phyloP scores from a whole-genome alignment of 148 eudicot genomes.

The Fallopia convolvulus region DNA sequence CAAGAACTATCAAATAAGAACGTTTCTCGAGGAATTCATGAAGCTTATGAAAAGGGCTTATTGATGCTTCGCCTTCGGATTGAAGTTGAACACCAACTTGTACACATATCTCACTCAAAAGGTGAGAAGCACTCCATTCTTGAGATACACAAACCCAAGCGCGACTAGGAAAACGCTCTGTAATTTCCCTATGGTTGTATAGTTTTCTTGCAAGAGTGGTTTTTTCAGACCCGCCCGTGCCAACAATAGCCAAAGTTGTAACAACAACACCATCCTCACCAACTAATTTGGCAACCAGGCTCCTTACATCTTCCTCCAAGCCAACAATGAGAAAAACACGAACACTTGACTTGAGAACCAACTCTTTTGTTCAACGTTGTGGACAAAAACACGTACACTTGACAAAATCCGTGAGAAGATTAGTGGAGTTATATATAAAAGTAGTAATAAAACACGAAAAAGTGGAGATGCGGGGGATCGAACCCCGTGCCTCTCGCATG shows the following conservation, averaged over 20 bases:
- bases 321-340: not conserved
- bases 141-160: constrained; percentile 26
- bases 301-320: not conserved
- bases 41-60: not conserved
- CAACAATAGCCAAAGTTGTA: constrained; percentile 13
- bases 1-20: constrained; percentile 15
- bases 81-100: constrained; percentile 4
- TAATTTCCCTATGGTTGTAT: not conserved
- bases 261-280: not conserved
- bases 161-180: constrained; percentile 9
- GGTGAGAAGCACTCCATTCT: not conserved
- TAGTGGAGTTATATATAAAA: too few species aligned
- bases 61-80: not conserved
- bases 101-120: not conserved
- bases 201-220: constrained; percentile 22
- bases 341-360: too few species aligned
- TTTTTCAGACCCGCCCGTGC: constrained; percentile 22
- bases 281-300: not conserved
- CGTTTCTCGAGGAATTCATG: not conserved
- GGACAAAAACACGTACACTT: too few species aligned
- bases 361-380: too few species aligned
- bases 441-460: too few species aligned
- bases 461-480: constrained; percentile 88
- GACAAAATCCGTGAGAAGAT: too few species aligned
- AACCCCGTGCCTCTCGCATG: constrained; percentile 89